These are phyloP conservation scores for Botrytis galanthina DNA, from an alignment of 2,329 filamentous ascomycete genomes.

Conservation along the genomic window DNA sequence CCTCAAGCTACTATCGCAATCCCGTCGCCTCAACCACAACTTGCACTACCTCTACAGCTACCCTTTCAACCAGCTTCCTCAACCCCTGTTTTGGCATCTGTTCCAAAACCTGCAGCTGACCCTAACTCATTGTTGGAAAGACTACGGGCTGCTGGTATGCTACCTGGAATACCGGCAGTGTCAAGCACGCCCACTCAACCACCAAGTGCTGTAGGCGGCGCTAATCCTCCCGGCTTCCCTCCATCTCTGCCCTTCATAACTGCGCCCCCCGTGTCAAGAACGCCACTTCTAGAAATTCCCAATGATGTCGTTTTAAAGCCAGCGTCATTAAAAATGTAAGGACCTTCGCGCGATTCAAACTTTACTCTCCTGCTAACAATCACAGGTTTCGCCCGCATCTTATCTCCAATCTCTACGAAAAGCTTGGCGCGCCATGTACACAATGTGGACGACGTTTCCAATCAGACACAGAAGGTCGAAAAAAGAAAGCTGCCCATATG, in stretches of 20 bases:
- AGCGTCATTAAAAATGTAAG: constrained; percentile 71
- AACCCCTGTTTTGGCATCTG: constrained; percentile 38
- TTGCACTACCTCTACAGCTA: constrained; percentile 39
- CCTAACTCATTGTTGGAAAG: constrained; percentile 61
- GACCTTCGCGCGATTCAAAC: constrained; percentile 23
- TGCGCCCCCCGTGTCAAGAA: constrained; percentile 30
- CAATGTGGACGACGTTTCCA: constrained; percentile 89
- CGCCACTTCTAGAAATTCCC: constrained; percentile 32
- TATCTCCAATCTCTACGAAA: constrained; percentile 72
- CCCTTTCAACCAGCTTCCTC: constrained; percentile 35
- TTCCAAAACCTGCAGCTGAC: constrained; percentile 41
- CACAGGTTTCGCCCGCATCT: constrained; percentile 70
- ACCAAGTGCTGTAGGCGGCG: constrained; percentile 43
- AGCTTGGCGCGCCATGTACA: constrained; percentile 80
- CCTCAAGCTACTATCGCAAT: constrained; percentile 43
- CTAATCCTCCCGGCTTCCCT: constrained; percentile 42
- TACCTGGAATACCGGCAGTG: constrained; percentile 48
- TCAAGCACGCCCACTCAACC: constrained; percentile 41
- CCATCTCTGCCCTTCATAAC: constrained; percentile 35
- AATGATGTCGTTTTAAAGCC: constrained; percentile 61
- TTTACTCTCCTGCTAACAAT: constrained; percentile 24
- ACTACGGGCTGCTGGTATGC: constrained; percentile 65
- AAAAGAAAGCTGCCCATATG: constrained; percentile 86
- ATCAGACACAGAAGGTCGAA: constrained; percentile 71
- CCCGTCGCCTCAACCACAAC: constrained; percentile 50